Evolutionary conservation across 2,329 filamentous ascomycete species (phyloP).

Genomic region (Trichoderma koningii): DNA sequence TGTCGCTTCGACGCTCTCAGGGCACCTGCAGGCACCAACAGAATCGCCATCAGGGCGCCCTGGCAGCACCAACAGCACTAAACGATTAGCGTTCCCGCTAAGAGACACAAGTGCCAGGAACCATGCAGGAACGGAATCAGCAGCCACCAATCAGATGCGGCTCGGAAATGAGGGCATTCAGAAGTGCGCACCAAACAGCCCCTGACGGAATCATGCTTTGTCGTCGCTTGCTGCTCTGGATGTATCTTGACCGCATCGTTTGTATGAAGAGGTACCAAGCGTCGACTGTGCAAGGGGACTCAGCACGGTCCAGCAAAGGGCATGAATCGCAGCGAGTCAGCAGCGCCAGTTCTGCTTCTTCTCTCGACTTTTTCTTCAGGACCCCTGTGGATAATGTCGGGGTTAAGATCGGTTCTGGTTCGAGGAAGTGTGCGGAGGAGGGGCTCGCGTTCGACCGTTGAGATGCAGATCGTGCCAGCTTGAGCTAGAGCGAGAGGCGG

Average conservation of each 20-base stretch:
- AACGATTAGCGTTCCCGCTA: conserved; percentile 1
- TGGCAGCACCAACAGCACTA: neutral
- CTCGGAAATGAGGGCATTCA: conserved; percentile 20
- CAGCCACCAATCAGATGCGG: conserved; percentile 5
- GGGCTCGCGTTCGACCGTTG: conserved; percentile 19
- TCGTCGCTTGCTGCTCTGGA: neutral
- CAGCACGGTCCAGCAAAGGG: neutral
- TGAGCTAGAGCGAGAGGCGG: neutral
- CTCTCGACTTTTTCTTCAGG: neutral
- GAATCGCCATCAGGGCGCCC: neutral
- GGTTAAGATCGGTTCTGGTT: neutral
- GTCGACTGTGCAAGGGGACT: neutral
- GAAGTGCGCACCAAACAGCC: conserved; percentile 9
- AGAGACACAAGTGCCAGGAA: conserved; percentile 15
- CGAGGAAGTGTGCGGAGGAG: conserved; percentile 10
- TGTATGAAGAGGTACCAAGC: neutral
- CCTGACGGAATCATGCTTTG: neutral
- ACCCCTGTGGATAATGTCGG: neutral
- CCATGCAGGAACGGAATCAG: conserved; percentile 22
- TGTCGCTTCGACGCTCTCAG: no score
- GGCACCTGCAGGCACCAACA: neutral
- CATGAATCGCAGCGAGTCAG: conserved; percentile 7
- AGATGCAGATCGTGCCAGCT: conserved; percentile 13
- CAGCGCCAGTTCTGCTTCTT: no score
- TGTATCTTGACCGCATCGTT: neutral